phyloP scores from a whole-genome alignment of 2,329 filamentous ascomycete genomes.

The Purpureocillium lavendulum region DNA sequence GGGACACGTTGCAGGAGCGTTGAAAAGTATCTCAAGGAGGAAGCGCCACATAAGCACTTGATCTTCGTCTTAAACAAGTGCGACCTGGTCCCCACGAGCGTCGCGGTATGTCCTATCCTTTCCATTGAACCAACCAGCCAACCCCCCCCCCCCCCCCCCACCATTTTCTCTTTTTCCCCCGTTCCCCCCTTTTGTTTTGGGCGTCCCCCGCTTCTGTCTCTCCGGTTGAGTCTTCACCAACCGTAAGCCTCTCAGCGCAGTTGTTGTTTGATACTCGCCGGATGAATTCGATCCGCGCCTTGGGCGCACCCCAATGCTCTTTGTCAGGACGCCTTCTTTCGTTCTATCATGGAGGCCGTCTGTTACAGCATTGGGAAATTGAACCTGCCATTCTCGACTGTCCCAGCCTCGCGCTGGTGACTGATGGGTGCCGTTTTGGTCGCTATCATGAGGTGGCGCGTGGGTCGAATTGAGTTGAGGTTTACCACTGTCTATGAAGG shows the following conservation, averaged over 20 bases:
- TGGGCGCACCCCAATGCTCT: conserved; percentile 50
- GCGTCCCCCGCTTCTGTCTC: no score
- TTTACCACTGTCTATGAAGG: conserved; percentile 51
- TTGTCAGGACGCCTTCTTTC: conserved; percentile 80
- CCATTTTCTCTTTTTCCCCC: conserved; percentile 15
- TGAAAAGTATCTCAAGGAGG: conserved; percentile 87
- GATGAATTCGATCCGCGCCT: no score
- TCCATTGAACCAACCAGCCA: conserved; percentile 13
- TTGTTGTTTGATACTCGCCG: no score
- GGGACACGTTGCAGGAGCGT: conserved; percentile 73
- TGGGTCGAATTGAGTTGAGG: conserved; percentile 99
- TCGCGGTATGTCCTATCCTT: conserved; percentile 58
- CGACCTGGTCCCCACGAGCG: conserved; percentile 83
- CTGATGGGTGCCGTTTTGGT: conserved; percentile 87
- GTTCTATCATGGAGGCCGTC: conserved; percentile 68
- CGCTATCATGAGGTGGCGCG: conserved; percentile 63
- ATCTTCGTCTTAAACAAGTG: conserved; percentile 36
- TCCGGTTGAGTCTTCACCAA: no score
- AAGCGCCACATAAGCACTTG: conserved; percentile 93
- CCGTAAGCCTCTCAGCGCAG: no score
- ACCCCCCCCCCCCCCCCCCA: not conserved
- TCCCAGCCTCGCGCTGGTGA: conserved; percentile 33
- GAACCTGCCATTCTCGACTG: conserved; percentile 43
- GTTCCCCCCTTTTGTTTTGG: no score
- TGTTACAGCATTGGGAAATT: conserved; percentile 99